These are phyloP conservation scores for Ascochyta pisi DNA, from an alignment of 2,329 filamentous ascomycete genomes.

Conservation along the genomic window DNA sequence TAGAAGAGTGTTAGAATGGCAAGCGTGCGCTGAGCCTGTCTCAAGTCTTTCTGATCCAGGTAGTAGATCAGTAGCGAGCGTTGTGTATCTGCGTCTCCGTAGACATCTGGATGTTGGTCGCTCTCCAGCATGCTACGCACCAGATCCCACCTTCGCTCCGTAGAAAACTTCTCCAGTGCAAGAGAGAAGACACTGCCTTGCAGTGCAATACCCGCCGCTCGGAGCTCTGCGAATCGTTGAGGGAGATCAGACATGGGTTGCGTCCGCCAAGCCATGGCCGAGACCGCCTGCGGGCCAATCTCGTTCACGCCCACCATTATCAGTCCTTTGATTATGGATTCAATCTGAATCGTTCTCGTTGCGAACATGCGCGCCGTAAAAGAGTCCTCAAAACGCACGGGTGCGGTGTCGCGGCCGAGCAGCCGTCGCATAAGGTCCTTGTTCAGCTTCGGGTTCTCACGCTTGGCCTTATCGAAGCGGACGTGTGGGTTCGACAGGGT, in stretches of 20 bases:
- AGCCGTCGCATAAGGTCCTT: constrained; percentile 44
- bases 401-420: constrained; percentile 52
- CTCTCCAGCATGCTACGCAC: constrained; percentile 61
- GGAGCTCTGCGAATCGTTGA: constrained; percentile 66
- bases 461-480: constrained; percentile 14
- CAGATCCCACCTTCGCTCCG: constrained; percentile 60
- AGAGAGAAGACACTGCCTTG: constrained; percentile 69
- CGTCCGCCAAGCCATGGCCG: constrained; percentile 76
- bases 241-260: constrained; percentile 63
- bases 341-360: constrained; percentile 73
- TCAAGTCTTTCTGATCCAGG: constrained; percentile 58
- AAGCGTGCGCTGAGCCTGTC: constrained; percentile 62
- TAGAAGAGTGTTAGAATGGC: constrained; percentile 58
- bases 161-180: constrained; percentile 69
- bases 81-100: constrained; percentile 64
- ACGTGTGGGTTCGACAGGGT: constrained; percentile 12
- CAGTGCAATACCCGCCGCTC: constrained; percentile 67
- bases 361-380: constrained; percentile 85
- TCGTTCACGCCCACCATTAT: constrained; percentile 72
- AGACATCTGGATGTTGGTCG: constrained; percentile 70
- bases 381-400: constrained; percentile 62
- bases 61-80: constrained; percentile 61
- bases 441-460: constrained; percentile 29
- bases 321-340: constrained; percentile 74
- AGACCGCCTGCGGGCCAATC: constrained; percentile 78